Base-by-base conservation (phyloP, 257 asterid genomes). In the Mitragyna speciosa region DNA sequence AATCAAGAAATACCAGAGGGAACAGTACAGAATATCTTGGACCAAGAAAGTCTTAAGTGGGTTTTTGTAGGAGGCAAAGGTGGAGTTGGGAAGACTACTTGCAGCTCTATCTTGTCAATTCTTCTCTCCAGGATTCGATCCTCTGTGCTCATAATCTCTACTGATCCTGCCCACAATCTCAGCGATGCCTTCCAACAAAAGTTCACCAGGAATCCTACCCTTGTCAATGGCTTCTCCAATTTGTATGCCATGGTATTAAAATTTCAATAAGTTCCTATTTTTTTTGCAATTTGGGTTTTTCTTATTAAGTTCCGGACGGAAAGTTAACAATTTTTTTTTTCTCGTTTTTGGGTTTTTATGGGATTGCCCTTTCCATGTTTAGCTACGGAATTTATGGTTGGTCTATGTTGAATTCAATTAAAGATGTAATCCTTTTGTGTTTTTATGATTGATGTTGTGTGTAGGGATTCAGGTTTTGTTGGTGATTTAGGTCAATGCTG, bases 31-130 rank as follows among this genome's bases (percentile, higher is more conserved):
- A 95, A 95, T 85, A 79, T 95, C 64, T 79, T 93, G 30, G 96
- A 92, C 22, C 99, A 95, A 83, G 94, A 92, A 31, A 88, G 87
- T 16, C 83, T 95, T 19, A 95, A 95, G 82, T 95, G 98, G 99
- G 93, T 95, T 48, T 95, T 95, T 83, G 99, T 95, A 36, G 98
- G 99, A 24, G 99, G 99, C 2, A 95, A 95, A 82, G 98, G 99
- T 45, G 99, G 99, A 41, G 98, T 95, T 19, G 99, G 98, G 2
- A 92, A 95, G 82, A 95, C 99, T 10, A 95, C 99, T 8, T 95
- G 99, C 81, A 93, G 98, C 89, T 95, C 98, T 36, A 90, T 89
- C 36, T 77, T 95, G 24, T 88, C 95, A 22, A 90, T 91, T 77
- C 85, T 95, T 83, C 92, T 95, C 61, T 79, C 98, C 1, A 82